Percentiles rank a stretch among this genome's conserved stretches.
Evolutionary conservation across 2,329 filamentous ascomycete genomes (phyloP).

Genomic region (Penicillium sclerotiorum): DNA sequence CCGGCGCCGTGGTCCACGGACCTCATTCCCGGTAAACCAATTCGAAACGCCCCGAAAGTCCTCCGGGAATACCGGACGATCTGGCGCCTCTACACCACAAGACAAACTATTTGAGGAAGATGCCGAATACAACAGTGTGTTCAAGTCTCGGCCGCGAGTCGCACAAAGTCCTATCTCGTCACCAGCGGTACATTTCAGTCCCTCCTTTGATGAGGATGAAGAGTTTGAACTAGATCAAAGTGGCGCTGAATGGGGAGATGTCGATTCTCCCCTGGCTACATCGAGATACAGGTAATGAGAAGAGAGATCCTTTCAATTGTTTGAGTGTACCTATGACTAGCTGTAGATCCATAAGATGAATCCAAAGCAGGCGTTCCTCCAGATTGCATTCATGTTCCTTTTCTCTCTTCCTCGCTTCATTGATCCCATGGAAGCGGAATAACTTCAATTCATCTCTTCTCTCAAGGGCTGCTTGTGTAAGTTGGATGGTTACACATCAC

Average conservation of each 20-base stretch:
- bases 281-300: slow-evolving; percentile 10
- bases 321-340: too few relatives aligned
- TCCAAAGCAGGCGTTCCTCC: too few relatives aligned
- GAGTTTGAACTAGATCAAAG: slow-evolving; percentile 24
- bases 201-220: slow-evolving; percentile 26
- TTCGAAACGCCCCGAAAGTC: slow-evolving; percentile 56
- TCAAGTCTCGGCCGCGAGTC: slow-evolving; percentile 80
- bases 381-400: too few relatives aligned
- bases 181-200: slow-evolving; percentile 41
- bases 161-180: slow-evolving; percentile 68
- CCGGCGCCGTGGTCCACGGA: slow-evolving; percentile 29
- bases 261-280: slow-evolving; percentile 27
- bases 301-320: too few relatives aligned
- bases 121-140: slow-evolving; percentile 77
- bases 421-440: too few relatives aligned
- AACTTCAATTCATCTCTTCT: too few relatives aligned
- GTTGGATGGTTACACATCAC: too few relatives aligned
- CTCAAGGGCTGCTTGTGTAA: too few relatives aligned
- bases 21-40: slow-evolving; percentile 57
- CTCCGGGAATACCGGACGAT: slow-evolving; percentile 17
- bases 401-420: too few relatives aligned
- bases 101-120: slow-evolving; percentile 73
- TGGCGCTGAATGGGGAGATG: slow-evolving; percentile 16
- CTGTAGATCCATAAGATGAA: too few relatives aligned
- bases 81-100: slow-evolving; percentile 55